These are phyloP conservation scores for Leonotis leonurus DNA, from an alignment of 257 asterid species.

Conservation along the genomic window DNA sequence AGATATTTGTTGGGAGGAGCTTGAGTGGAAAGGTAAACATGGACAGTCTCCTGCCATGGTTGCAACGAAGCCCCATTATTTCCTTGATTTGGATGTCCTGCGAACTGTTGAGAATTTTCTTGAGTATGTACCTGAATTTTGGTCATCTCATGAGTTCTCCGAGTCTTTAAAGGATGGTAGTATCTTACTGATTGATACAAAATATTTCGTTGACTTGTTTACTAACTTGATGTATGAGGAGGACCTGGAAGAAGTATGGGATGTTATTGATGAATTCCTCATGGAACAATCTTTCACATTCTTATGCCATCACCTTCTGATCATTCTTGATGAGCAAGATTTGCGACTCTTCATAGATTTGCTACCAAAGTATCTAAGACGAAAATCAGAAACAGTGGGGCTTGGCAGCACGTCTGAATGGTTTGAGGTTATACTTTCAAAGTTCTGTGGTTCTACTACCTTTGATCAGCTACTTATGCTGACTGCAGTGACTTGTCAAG, in stretches of 20 bases:
- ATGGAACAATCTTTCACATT: constrained; percentile 69
- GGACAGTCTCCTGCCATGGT: constrained; percentile 99
- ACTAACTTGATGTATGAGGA: constrained; percentile 74
- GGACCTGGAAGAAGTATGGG: constrained; percentile 64
- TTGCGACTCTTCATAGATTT: constrained; percentile 51
- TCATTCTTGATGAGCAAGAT: constrained; percentile 72
- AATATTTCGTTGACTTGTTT: constrained; percentile 58
- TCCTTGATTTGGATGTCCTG: constrained; percentile 91
- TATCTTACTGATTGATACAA: constrained; percentile 56
- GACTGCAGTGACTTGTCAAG: constrained; percentile 66
- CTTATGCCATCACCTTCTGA: constrained; percentile 79
- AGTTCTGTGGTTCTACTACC: constrained; percentile 33
- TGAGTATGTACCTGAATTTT: constrained; percentile 88
- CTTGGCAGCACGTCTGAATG: constrained; percentile 38
- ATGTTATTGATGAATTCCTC: constrained; percentile 62
- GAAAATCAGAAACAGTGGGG: constrained; percentile 31
- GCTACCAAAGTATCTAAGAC: constrained; percentile 52
- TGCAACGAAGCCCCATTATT: constrained; percentile 97
- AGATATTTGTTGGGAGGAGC: constrained; percentile 98
- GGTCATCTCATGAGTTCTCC: constrained; percentile 84
- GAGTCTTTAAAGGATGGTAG: constrained; percentile 83
- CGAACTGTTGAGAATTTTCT: constrained; percentile 86
- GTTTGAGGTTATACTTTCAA: constrained; percentile 66
- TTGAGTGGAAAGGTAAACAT: constrained; percentile 94
- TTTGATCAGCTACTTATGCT: constrained; percentile 65